Evolutionary conservation across 2,329 filamentous ascomycete species (phyloP).

Genomic region (Davidsoniella neocaledoniae): DNA sequence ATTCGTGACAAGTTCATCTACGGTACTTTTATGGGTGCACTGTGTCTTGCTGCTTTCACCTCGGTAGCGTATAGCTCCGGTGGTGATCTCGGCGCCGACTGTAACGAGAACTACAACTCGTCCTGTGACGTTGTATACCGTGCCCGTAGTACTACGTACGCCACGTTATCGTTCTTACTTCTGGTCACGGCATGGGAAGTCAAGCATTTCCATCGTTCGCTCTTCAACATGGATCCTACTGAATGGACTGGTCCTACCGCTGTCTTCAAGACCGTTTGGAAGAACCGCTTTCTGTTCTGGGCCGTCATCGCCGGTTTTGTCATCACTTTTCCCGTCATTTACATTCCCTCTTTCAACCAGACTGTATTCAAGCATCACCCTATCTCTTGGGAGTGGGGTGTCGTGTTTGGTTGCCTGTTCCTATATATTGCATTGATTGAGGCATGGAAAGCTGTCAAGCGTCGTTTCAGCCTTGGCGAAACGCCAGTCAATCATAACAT

Average conservation of each 20-base stretch:
- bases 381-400: slow-evolving; percentile 56
- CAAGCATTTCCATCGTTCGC: slow-evolving; percentile 50
- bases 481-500: not conserved
- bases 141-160: slow-evolving; percentile 52
- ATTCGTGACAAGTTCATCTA: slow-evolving; percentile 51
- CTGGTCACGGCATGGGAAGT: slow-evolving; percentile 59
- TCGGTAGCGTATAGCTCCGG: slow-evolving; percentile 36
- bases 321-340: slow-evolving; percentile 45
- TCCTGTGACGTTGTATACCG: slow-evolving; percentile 42
- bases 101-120: slow-evolving; percentile 36
- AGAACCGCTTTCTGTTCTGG: slow-evolving; percentile 52
- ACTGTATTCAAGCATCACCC: slow-evolving; percentile 52
- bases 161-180: slow-evolving; percentile 49
- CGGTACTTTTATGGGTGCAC: slow-evolving; percentile 43
- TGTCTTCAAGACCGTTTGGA: slow-evolving; percentile 44
- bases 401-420: slow-evolving; percentile 42
- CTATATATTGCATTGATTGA: slow-evolving; percentile 49
- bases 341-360: slow-evolving; percentile 49
- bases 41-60: slow-evolving; percentile 45
- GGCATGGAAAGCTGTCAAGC: slow-evolving; percentile 52
- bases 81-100: slow-evolving; percentile 31
- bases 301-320: slow-evolving; percentile 43
- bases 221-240: slow-evolving; percentile 49
- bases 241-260: slow-evolving; percentile 31
- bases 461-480: slow-evolving; percentile 24